phyloP scores from a whole-genome alignment of 352 stramenopile genomes.

The Thraustochytrium sp. region DNA sequence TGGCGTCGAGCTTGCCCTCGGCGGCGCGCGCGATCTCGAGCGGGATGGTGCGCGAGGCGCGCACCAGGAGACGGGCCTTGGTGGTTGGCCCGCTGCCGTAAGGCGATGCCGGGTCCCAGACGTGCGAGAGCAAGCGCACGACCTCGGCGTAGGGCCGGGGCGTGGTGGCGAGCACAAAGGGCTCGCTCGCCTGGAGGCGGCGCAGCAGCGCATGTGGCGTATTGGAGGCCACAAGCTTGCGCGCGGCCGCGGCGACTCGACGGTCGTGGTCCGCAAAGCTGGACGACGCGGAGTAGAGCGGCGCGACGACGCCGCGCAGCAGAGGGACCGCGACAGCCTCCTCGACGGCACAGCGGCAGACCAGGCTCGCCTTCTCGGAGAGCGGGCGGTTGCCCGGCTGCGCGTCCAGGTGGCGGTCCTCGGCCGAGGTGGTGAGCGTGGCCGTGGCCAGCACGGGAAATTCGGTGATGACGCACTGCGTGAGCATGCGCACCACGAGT shows the following conservation, averaged over 20 bases:
- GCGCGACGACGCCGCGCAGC: neutral
- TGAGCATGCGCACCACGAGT: constrained; percentile 16
- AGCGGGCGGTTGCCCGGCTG: neutral
- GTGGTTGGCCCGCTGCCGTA: neutral
- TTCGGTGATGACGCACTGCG: neutral
- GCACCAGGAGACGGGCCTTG: constrained; percentile 1
- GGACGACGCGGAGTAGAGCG: neutral
- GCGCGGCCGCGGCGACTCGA: neutral
- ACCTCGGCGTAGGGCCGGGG: neutral
- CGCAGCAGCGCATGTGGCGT: neutral
- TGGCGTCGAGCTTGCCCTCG: neutral
- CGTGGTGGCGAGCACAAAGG: neutral
- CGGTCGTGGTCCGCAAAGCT: neutral
- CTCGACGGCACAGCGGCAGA: constrained; percentile 4
- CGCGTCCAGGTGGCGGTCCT: neutral
- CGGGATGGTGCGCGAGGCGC: neutral
- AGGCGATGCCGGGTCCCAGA: neutral
- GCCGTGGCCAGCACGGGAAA: neutral
- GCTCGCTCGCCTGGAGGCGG: neutral
- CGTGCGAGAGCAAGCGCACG: neutral
- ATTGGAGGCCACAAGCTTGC: neutral
- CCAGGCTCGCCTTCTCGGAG: constrained; percentile 25
- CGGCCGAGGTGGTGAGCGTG: neutral
- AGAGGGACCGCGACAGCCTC: neutral
- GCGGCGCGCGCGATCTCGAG: neutral